These are phyloP conservation scores for Nephelium lappaceum DNA, from an alignment of 345 rosid species.

Conservation along the genomic window DNA sequence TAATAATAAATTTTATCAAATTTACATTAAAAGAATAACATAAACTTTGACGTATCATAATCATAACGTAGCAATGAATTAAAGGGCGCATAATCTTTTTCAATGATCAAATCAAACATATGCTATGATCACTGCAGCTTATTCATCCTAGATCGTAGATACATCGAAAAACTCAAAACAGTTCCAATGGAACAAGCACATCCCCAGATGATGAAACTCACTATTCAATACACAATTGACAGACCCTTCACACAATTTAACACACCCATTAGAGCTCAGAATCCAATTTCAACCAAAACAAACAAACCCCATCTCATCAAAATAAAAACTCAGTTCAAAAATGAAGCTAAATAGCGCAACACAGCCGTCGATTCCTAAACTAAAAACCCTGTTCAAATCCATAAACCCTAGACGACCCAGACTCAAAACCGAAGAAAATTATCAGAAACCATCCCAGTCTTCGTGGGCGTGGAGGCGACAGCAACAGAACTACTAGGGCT, in stretches of 20 bases:
- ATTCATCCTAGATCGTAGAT: constrained; percentile 9
- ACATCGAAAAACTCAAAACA: constrained; percentile 19
- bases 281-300: neutral
- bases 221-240: neutral
- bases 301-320: neutral
- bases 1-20: no score
- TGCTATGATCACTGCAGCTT: neutral
- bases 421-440: neutral
- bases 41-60: neutral
- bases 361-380: neutral
- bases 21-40: neutral
- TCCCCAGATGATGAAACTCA: constrained; percentile 27
- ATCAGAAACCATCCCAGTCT: constrained; percentile 19
- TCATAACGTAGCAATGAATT: neutral
- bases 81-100: neutral
- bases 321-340: neutral
- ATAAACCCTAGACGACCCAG: constrained; percentile 16
- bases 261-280: neutral
- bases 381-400: neutral
- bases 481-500: constrained; percentile 17
- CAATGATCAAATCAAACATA: neutral
- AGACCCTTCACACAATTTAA: neutral
- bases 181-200: constrained; percentile 22
- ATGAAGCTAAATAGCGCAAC: neutral
- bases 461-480: constrained; percentile 3